Percentiles rank a stretch among this genome's conserved stretches.
Evolutionary conservation across 192 early-diverging fungal species (phyloP).

Genomic region (Coemansia sp.): DNA sequence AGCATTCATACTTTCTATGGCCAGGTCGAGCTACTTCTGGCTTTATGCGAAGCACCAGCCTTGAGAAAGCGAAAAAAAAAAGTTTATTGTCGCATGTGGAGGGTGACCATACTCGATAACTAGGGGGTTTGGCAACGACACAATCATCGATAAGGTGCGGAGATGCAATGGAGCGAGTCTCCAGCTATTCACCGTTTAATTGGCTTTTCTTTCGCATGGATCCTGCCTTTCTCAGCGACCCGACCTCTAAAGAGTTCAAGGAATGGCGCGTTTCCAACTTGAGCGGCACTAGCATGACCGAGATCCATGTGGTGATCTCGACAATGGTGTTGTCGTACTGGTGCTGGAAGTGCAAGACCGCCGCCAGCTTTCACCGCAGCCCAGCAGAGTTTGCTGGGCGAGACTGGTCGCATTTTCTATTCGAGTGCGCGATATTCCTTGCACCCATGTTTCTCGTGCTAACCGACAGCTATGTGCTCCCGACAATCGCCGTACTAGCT

Average conservation of each 20-base stretch:
- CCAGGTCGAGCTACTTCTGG: background rate
- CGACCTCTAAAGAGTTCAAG: slow-evolving; percentile 51
- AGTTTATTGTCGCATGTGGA: background rate
- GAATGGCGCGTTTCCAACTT: slow-evolving; percentile 50
- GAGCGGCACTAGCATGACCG: slow-evolving; percentile 45
- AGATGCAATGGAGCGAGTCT: background rate
- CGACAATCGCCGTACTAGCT: slow-evolving; percentile 14
- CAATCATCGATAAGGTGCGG: background rate
- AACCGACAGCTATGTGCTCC: slow-evolving; percentile 33
- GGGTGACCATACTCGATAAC: slow-evolving; percentile 5
- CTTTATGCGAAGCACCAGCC: background rate
- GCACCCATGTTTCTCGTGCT: slow-evolving; percentile 46
- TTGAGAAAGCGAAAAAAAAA: background rate
- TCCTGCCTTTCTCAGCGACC: slow-evolving; percentile 18
- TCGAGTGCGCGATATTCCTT: slow-evolving; percentile 38
- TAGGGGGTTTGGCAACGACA: background rate
- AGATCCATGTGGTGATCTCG: slow-evolving; percentile 44
- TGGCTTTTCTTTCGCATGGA: background rate
- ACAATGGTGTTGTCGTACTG: slow-evolving; percentile 46
- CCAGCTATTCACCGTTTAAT: background rate
- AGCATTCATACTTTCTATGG: background rate
- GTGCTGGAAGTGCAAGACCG: slow-evolving; percentile 55
- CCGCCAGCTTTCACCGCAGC: slow-evolving; percentile 41
- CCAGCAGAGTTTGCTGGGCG: slow-evolving; percentile 24
- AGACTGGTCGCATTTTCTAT: slow-evolving; percentile 18